These are phyloP conservation scores for Parmelia sp. DNA, from an alignment of 495 filamentous ascomycete species.

Conservation along the genomic window DNA sequence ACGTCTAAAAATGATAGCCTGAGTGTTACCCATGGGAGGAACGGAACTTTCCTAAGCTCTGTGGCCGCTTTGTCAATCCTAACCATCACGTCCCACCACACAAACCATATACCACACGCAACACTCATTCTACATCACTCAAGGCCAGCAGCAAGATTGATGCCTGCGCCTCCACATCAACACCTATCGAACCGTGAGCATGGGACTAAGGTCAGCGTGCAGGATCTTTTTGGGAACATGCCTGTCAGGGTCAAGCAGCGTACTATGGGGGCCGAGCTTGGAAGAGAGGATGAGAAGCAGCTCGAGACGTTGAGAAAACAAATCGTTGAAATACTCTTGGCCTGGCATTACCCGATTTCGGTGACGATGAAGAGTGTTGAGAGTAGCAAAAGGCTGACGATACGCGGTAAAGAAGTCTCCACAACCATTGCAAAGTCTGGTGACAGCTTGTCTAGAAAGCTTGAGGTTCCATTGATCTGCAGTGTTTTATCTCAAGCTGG, in stretches of 20 bases:
- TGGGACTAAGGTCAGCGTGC: constrained; percentile 74
- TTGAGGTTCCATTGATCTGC: constrained; percentile 37
- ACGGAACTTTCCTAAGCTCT: constrained; percentile 73
- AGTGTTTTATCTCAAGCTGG: constrained; percentile 60
- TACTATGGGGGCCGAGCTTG: constrained; percentile 40
- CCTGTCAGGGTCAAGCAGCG: constrained; percentile 91
- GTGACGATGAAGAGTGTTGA: constrained; percentile 41
- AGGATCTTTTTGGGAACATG: constrained; percentile 91
- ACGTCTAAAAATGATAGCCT: constrained; percentile 63
- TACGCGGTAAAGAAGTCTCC: constrained; percentile 17
- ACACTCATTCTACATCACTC: constrained; percentile 66
- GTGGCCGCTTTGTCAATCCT: constrained; percentile 70
- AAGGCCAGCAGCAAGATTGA: constrained; percentile 58
- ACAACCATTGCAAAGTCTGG: not conserved
- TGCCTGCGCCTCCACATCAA: constrained; percentile 58
- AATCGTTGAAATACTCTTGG: constrained; percentile 59
- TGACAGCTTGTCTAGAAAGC: constrained; percentile 1
- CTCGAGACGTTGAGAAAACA: constrained; percentile 60
- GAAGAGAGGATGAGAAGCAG: constrained; percentile 55
- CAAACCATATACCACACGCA: constrained; percentile 56
- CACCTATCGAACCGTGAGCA: constrained; percentile 49
- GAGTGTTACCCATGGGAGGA: constrained; percentile 53
- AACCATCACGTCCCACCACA: constrained; percentile 71
- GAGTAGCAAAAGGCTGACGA: constrained; percentile 21
- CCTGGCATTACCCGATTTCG: constrained; percentile 47